phyloP scores from a whole-genome alignment of 768 basidiomycete species.

The Leccinum subgranulosum region DNA sequence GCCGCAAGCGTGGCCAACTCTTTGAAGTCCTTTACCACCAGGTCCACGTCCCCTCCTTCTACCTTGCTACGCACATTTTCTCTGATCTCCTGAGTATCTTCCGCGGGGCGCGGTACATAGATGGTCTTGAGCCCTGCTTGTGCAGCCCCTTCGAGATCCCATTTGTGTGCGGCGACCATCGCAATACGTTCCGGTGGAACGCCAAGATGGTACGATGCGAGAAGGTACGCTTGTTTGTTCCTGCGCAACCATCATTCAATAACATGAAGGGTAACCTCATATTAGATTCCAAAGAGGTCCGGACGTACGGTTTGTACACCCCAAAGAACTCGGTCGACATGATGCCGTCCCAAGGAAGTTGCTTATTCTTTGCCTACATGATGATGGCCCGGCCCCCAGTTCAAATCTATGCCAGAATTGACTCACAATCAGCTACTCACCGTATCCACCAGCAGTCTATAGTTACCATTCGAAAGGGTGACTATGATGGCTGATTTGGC shows the following conservation, averaged over 20 bases:
- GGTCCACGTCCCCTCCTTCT: slow-evolving; percentile 59
- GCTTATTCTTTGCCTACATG: slow-evolving; percentile 54
- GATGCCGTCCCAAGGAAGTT: slow-evolving; percentile 62
- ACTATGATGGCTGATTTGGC: slow-evolving; percentile 51
- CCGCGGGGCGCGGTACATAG: slow-evolving; percentile 51
- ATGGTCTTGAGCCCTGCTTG: slow-evolving; percentile 53
- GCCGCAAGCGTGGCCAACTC: slow-evolving; percentile 40
- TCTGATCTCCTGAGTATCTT: slow-evolving; percentile 34
- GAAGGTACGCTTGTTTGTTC: slow-evolving; percentile 47
- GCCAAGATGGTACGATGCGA: slow-evolving; percentile 46
- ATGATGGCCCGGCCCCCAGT: neutral
- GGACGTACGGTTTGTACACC: slow-evolving; percentile 61
- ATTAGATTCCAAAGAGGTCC: neutral
- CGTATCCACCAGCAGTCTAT: slow-evolving; percentile 59
- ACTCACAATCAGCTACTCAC: slow-evolving; percentile 26
- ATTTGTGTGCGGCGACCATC: slow-evolving; percentile 64
- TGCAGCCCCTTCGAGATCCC: slow-evolving; percentile 54
- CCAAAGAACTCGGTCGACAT: slow-evolving; percentile 60
- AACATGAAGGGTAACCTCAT: neutral
- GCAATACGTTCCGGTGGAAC: slow-evolving; percentile 45
- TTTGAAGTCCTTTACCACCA: slow-evolving; percentile 48
- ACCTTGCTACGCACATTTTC: slow-evolving; percentile 40
- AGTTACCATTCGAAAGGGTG: slow-evolving; percentile 63
- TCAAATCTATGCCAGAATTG: neutral
- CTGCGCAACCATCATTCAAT: slow-evolving; percentile 11